A percentile compares a stretch with the other conserved stretches of the same genome.
phyloP scores from a whole-genome alignment of 768 basidiomycete species.

The Collybiopsis luxurians region DNA sequence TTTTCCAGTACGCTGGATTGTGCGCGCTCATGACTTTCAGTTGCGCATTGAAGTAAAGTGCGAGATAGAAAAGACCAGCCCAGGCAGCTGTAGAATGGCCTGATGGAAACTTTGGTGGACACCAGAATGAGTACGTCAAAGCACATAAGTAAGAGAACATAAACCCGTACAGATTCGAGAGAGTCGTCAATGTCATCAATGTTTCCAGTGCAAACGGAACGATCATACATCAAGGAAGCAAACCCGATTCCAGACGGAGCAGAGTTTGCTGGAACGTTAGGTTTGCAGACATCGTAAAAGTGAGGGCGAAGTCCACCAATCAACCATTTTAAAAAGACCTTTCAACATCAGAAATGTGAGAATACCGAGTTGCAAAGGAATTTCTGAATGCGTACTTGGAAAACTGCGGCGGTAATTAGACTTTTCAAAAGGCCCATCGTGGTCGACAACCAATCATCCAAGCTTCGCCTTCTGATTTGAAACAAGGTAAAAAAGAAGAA shows the following conservation, averaged over 20 bases:
- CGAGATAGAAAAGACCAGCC: constrained; percentile 49
- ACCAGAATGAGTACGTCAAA: background rate
- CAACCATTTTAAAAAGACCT: constrained; percentile 57
- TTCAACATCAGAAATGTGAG: no score
- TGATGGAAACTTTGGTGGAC: constrained; percentile 36
- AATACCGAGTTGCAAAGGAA: no score
- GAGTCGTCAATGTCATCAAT: constrained; percentile 53
- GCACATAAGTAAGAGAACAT: background rate
- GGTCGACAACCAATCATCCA: constrained; percentile 45
- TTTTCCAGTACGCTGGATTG: constrained; percentile 63
- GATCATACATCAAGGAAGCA: constrained; percentile 46
- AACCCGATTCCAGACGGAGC: constrained; percentile 43
- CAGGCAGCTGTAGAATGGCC: constrained; percentile 59
- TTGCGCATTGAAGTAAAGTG: constrained; percentile 50
- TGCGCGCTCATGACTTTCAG: constrained; percentile 60
- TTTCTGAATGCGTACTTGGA: constrained; percentile 30
- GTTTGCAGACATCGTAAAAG: constrained; percentile 51
- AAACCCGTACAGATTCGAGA: constrained; percentile 33
- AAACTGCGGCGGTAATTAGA: constrained; percentile 41
- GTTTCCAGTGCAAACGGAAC: constrained; percentile 55
- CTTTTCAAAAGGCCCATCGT: constrained; percentile 54
- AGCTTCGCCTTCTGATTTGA: constrained; percentile 45
- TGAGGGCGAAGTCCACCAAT: constrained; percentile 51
- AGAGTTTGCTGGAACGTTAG: constrained; percentile 29
- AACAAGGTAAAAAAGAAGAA: constrained; percentile 56